A percentile compares a stretch with the other conserved stretches of the same genome.
These are phyloP conservation scores for Cardiosporidium cionae DNA, from an alignment of 169 alveolate species.

Conservation along the genomic window DNA sequence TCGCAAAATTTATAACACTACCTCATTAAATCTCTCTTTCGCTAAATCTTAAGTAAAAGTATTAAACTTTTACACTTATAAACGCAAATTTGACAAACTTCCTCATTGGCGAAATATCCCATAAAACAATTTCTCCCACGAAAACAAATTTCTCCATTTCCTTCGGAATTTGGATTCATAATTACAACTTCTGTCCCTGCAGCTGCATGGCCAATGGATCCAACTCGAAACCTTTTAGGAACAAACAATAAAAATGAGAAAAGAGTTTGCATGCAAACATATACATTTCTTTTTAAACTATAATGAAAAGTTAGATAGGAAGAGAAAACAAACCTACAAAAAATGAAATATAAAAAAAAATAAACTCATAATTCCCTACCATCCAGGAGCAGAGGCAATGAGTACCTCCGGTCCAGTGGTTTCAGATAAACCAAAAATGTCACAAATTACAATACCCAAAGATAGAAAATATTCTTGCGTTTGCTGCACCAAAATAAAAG, in stretches of 20 bases:
- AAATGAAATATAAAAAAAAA: background rate
- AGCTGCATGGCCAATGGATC: conserved; percentile 48
- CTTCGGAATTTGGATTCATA: conserved; percentile 45
- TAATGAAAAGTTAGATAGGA: background rate
- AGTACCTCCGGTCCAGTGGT: conserved; percentile 50
- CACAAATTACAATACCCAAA: conserved; percentile 55
- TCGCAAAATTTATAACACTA: no score
- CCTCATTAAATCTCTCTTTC: no score
- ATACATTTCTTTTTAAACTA: background rate
- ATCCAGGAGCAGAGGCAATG: conserved; percentile 10
- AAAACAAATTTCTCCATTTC: conserved; percentile 70
- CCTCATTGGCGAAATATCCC: no score
- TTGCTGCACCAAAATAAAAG: conserved; percentile 30
- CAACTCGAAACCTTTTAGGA: conserved; percentile 14
- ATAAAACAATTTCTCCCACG: conserved; percentile 66
- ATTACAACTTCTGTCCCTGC: conserved; percentile 52
- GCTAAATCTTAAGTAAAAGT: no score
- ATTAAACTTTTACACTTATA: no score
- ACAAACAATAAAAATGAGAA: background rate
- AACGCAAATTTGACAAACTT: no score
- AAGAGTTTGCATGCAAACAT: background rate
- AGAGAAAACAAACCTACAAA: background rate
- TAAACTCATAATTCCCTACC: conserved; percentile 3
- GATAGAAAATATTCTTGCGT: conserved; percentile 55
- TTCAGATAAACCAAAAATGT: conserved; percentile 68